Conservation (phyloP, 148 eudicot genomes). For the Silene latifolia region DNA sequence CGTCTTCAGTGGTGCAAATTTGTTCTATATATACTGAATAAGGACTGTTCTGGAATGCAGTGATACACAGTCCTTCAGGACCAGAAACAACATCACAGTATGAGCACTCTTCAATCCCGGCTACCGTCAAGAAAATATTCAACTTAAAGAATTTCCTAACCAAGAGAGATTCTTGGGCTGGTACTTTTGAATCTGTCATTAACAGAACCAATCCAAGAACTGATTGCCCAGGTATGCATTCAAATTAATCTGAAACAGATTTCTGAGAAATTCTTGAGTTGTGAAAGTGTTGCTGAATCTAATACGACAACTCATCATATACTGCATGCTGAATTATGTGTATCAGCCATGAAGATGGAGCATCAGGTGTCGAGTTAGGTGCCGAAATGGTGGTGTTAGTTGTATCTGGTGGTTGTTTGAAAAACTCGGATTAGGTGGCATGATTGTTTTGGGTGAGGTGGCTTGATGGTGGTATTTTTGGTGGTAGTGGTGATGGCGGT, state of each 20-base stretch:
- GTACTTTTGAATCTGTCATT: slow-evolving; percentile 56
- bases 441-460: too few species aligned
- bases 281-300: too few species aligned
- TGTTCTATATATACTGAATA: background rate
- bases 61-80: slow-evolving; percentile 66
- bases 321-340: too few species aligned
- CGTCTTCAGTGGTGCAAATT: background rate
- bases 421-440: too few species aligned
- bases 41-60: slow-evolving; percentile 26
- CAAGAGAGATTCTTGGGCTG: slow-evolving; percentile 70
- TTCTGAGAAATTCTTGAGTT: background rate
- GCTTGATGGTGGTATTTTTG: too few species aligned
- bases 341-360: too few species aligned
- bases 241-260: background rate
- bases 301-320: background rate
- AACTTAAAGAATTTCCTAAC: slow-evolving; percentile 64
- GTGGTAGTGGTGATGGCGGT: too few species aligned
- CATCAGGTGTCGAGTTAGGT: too few species aligned
- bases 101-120: slow-evolving; percentile 74
- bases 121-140: slow-evolving; percentile 71
- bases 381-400: too few species aligned
- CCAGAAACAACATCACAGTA: slow-evolving; percentile 58
- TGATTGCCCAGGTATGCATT: slow-evolving; percentile 58
- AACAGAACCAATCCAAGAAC: slow-evolving; percentile 54
- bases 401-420: too few species aligned